These are phyloP conservation scores for Penicillium sclerotigenum DNA, from an alignment of 2,329 filamentous ascomycete species.

Conservation along the genomic window DNA sequence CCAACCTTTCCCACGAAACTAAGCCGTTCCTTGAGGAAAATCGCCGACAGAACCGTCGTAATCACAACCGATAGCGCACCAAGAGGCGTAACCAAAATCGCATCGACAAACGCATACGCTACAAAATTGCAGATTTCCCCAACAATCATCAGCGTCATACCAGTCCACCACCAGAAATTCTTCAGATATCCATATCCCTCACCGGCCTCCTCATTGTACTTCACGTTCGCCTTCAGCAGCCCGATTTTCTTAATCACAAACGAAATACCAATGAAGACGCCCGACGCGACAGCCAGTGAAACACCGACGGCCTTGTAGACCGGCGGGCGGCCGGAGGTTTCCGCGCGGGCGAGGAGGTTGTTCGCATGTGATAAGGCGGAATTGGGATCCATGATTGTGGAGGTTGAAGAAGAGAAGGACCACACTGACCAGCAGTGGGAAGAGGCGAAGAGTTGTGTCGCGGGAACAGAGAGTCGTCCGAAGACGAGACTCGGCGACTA, in stretches of 20 bases:
- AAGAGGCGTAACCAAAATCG: slow-evolving; percentile 88
- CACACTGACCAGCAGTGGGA: slow-evolving; percentile 40
- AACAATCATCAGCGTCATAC: slow-evolving; percentile 95
- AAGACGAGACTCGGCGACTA: slow-evolving; percentile 22
- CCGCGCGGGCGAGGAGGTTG: slow-evolving; percentile 47
- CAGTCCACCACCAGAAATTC: slow-evolving; percentile 90
- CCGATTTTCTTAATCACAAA: slow-evolving; percentile 96
- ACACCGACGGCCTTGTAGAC: slow-evolving; percentile 85
- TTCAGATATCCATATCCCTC: slow-evolving; percentile 97
- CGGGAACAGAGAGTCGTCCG: slow-evolving; percentile 21
- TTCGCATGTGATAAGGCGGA: slow-evolving; percentile 36
- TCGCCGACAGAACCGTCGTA: slow-evolving; percentile 83
- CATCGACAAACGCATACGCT: slow-evolving; percentile 94
- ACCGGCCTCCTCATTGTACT: slow-evolving; percentile 92
- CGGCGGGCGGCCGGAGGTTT: slow-evolving; percentile 46
- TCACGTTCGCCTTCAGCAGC: slow-evolving; percentile 85
- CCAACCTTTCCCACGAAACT: slow-evolving; percentile 95
- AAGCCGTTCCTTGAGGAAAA: slow-evolving; percentile 91
- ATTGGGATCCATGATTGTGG: slow-evolving; percentile 20
- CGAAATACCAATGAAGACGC: slow-evolving; percentile 87
- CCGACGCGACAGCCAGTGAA: slow-evolving; percentile 77
- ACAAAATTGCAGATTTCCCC: slow-evolving; percentile 97
- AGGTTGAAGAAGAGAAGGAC: slow-evolving; percentile 41
- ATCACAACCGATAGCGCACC: slow-evolving; percentile 91
- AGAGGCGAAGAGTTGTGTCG: slow-evolving; percentile 6